These are phyloP conservation scores for Colletotrichum noveboracense DNA, from an alignment of 2,329 filamentous ascomycete genomes.

Conservation along the genomic window DNA sequence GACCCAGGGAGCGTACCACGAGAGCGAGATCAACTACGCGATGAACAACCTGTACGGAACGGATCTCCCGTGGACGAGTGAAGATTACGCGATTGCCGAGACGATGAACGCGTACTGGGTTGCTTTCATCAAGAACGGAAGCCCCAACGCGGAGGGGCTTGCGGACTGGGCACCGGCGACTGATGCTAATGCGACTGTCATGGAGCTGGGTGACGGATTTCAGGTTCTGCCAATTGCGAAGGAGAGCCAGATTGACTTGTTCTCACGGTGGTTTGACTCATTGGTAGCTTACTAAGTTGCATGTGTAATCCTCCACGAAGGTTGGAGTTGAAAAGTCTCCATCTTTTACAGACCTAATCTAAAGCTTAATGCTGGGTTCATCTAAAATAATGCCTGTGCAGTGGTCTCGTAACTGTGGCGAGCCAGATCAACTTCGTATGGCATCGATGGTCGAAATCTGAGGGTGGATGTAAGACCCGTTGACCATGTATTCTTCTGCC, in stretches of 20 bases:
- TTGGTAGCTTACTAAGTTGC: neutral
- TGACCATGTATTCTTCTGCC: neutral
- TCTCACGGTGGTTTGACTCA: neutral
- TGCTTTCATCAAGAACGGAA: neutral
- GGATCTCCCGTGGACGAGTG: neutral
- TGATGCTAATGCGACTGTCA: neutral
- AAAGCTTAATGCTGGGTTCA: neutral
- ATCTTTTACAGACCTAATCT: neutral
- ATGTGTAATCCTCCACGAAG: rapidly evolving
- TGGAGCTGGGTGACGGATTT: neutral
- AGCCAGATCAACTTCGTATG: neutral
- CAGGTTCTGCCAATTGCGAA: neutral
- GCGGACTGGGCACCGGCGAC: neutral
- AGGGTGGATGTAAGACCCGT: neutral
- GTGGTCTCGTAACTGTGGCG: rapidly evolving
- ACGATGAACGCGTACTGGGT: neutral
- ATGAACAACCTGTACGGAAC: slow-evolving; percentile 37
- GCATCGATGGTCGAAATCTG: neutral
- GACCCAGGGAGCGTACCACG: slow-evolving; percentile 37
- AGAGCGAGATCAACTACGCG: slow-evolving; percentile 42
- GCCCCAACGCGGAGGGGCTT: neutral
- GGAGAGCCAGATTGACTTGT: neutral
- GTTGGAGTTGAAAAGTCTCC: neutral
- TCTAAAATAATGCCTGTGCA: neutral
- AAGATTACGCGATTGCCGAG: neutral